Base-by-base conservation (phyloP, 768 basidiomycete genomes). In the Xanthoconium stramineum region DNA sequence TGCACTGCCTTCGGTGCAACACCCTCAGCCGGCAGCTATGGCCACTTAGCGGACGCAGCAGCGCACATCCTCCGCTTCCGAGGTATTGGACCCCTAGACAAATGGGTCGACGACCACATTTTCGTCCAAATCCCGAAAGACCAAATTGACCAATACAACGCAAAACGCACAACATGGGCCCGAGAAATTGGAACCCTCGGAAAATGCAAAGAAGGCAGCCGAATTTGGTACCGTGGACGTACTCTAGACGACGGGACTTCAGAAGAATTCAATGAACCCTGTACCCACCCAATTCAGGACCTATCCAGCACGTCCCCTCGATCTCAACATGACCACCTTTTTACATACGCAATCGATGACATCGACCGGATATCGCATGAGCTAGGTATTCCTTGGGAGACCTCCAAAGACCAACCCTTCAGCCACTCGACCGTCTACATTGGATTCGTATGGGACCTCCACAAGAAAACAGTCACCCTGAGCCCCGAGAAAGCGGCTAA, bases 81-180 rank as follows among this genome's bases (percentile, higher is more conserved):
- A 7, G 37, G 48, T 5, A 53, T 59, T 3, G 48, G 56, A 0
- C 56, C 53, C 0, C 11, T 63, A 0, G 52, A 63, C 42, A 24
- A 24, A 24, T 24, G 24, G 24, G 24, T 24, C 24, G 24, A 24
- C 24, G 24, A 24, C 24, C 24, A 61, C 14, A 38, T 58, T 39
- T 59, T 54, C 61, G 50, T 56, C 5, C 14, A 3, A 12, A 35
- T 24, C 9, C 33, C 1, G 29, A 14, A 7, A 2, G 11, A 1
- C 2, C 20, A 37, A 8, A 12, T 43, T 11, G 24, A 9, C 3
- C 8, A 43, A 20, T 43, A 43, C 42, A 43, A 43, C n/a, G 8
- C 4, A 4, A 6, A 8, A 28, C 9, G 19, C 10, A 10, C 11
- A 11, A 28, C 19, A 5, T 42, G 19, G 38, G 7, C 11, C 24